Conservation (phyloP, 2,329 filamentous ascomycete species). For the Fusarium sp. region DNA sequence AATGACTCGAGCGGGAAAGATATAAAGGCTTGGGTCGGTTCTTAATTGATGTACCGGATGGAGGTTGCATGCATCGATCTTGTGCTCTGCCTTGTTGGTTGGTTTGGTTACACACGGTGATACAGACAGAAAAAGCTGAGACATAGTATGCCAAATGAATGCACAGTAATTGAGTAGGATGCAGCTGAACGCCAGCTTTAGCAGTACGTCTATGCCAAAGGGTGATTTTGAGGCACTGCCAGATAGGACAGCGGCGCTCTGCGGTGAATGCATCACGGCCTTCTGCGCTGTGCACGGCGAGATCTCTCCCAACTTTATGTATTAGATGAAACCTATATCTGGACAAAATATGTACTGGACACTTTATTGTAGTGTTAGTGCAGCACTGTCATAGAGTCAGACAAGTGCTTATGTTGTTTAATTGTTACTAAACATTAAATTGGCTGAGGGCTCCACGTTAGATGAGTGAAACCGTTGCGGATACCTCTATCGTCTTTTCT, state of each 20-base stretch:
- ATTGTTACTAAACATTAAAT: background rate
- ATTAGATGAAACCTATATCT: too few relatives aligned
- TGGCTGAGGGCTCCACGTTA: background rate
- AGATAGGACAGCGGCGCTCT: constrained; percentile 5
- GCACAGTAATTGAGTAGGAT: background rate
- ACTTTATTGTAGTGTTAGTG: too few relatives aligned
- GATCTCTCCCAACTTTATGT: too few relatives aligned
- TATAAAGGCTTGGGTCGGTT: constrained; percentile 3
- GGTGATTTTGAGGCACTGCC: too few relatives aligned
- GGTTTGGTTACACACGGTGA: constrained; percentile 24
- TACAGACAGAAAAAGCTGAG: constrained; percentile 25
- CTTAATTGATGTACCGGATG: constrained; percentile 4
- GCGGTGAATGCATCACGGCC: background rate
- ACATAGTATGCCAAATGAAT: constrained; percentile 19
- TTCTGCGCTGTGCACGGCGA: too few relatives aligned
- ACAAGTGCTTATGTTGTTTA: background rate
- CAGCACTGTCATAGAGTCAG: background rate
- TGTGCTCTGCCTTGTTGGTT: constrained; percentile 28
- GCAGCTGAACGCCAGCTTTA: background rate
- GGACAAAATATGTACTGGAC: background rate
- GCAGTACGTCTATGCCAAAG: background rate
- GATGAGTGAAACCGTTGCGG: background rate
- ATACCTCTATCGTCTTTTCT: constrained; percentile 4
- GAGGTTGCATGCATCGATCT: constrained; percentile 32
- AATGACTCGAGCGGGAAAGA: constrained; percentile 30